These are phyloP conservation scores for Neurospora sp. DNA, from an alignment of 495 filamentous ascomycete genomes.

Conservation along the genomic window DNA sequence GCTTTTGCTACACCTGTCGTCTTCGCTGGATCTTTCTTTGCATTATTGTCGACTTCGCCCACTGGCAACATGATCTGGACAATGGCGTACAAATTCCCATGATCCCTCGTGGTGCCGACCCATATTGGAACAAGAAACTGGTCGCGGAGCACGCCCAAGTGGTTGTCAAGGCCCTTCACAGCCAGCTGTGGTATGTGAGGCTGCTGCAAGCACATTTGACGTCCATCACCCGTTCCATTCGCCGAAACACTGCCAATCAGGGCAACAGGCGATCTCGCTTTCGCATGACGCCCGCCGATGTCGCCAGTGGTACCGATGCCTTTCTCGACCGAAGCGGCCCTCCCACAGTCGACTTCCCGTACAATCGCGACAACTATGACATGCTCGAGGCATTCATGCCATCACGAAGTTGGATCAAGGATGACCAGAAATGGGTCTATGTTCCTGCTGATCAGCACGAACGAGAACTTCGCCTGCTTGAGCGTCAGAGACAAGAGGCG, in stretches of 20 bases:
- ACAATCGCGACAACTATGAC: slow-evolving; percentile 44
- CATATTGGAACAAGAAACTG: slow-evolving; percentile 37
- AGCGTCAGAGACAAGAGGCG: slow-evolving; percentile 7
- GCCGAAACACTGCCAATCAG: slow-evolving; percentile 35
- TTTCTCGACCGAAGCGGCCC: slow-evolving; percentile 40
- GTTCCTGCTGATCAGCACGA: slow-evolving; percentile 34
- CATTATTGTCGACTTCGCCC: slow-evolving; percentile 41
- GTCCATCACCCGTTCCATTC: slow-evolving; percentile 39
- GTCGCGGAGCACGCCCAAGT: slow-evolving; percentile 26
- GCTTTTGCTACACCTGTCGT: slow-evolving; percentile 43
- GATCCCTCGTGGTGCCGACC: slow-evolving; percentile 30
- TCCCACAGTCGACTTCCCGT: slow-evolving; percentile 38
- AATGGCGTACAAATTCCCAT: slow-evolving; percentile 39
- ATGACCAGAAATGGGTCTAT: slow-evolving; percentile 32
- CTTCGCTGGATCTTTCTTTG: slow-evolving; percentile 43
- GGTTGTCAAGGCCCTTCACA: slow-evolving; percentile 30
- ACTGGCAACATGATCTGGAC: slow-evolving; percentile 43
- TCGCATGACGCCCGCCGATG: slow-evolving; percentile 35
- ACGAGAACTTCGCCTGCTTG: slow-evolving; percentile 15
- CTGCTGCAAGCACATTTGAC: slow-evolving; percentile 42
- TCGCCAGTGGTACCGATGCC: slow-evolving; percentile 27
- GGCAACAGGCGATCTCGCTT: slow-evolving; percentile 38
- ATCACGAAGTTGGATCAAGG: slow-evolving; percentile 32
- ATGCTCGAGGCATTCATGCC: slow-evolving; percentile 42
- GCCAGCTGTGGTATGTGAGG: slow-evolving; percentile 37